A percentile compares a stretch with the other conserved stretches of the same genome.
These are phyloP conservation scores for Colletotrichum echinochloae DNA, from an alignment of 2,329 filamentous ascomycete species.

Conservation along the genomic window DNA sequence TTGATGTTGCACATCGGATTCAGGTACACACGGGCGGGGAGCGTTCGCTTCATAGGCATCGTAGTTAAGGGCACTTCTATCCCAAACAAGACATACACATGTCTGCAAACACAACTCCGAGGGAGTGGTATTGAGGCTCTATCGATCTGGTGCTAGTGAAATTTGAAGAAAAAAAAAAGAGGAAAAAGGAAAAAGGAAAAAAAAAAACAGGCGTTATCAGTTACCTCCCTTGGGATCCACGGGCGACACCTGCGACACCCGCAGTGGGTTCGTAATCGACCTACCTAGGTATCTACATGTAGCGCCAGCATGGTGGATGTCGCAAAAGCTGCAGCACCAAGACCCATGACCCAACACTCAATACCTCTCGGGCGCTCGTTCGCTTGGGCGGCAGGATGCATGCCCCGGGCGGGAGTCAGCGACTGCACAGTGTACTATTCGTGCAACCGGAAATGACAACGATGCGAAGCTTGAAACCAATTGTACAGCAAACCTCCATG, in stretches of 20 bases:
- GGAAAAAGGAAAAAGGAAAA: not conserved
- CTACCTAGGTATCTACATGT: conserved; percentile 29
- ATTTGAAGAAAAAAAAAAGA: not conserved
- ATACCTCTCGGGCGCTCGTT: not conserved
- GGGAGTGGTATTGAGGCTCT: conserved; percentile 25
- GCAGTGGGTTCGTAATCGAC: conserved; percentile 30
- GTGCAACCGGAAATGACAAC: conserved; percentile 8
- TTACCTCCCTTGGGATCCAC: conserved; percentile 20
- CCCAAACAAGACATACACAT: not conserved
- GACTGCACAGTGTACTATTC: not conserved
- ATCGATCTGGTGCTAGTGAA: conserved; percentile 4
- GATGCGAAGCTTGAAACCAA: conserved; percentile 22
- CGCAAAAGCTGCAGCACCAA: conserved; percentile 33
- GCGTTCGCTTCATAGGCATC: no score
- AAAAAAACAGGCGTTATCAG: conserved; percentile 6
- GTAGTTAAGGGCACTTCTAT: not conserved
- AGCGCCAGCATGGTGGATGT: conserved; percentile 37
- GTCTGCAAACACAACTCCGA: not conserved
- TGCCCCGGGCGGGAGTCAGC: conserved; percentile 26
- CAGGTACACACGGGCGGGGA: conserved; percentile 26
- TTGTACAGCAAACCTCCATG: conserved; percentile 22
- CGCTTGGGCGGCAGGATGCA: conserved; percentile 31
- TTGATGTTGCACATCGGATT: conserved; percentile 28
- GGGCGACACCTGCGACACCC: conserved; percentile 19
- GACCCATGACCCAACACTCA: conserved; percentile 16